Evolutionary conservation across 2,329 filamentous ascomycete species (phyloP), one percentile per base, ranked within the genome.

Genomic region (Akanthomyces muscarius): DNA sequence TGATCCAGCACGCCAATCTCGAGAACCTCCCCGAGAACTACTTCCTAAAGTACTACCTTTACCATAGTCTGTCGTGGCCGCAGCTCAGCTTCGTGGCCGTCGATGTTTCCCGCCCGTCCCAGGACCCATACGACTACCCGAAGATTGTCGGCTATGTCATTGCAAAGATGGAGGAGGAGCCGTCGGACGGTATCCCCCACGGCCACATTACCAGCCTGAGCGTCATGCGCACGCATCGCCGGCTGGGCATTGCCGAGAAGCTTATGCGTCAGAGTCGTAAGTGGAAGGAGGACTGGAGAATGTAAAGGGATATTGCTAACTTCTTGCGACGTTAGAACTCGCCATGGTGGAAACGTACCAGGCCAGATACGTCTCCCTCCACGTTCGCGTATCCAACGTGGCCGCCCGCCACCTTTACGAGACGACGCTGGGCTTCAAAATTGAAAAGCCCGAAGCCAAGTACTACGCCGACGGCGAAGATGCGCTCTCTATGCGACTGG

Each of bases 31-130:
- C 95, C 68, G 95, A 99, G 79, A 99, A 99, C 83, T 99, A 99
- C 86, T 98, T 98, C 77, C 91, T 97, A 79, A 99, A 99, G 85
- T 99, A 99, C 84, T 99, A 99, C 82, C 88, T 99, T 73, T 99
- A 99, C 85, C 95, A 99, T 79, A 93, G 94, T 18, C 87, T 98
- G 69, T 96, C 92, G 70, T 99, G 95, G 95, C 95, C 95, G 52
- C 94, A 98, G 79, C 87, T 99, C 68, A 94, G 89, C 78, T 98
- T 93, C 78, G 94, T 99, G 63, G 95, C 95, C 69, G 92, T 99
- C 71, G 94, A 98, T 76, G 88, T 93, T 63, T 90, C 89, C 23
- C 86, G 92, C 42, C 90, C 92, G 41, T 85, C 85, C 69, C 89
- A 89, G 74, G 86, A 88, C 0, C 88, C 89, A 53, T 90, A 94